Base-by-base conservation (phyloP, 2,329 filamentous ascomycete genomes). In the Pseudogymnoascus sp. region DNA sequence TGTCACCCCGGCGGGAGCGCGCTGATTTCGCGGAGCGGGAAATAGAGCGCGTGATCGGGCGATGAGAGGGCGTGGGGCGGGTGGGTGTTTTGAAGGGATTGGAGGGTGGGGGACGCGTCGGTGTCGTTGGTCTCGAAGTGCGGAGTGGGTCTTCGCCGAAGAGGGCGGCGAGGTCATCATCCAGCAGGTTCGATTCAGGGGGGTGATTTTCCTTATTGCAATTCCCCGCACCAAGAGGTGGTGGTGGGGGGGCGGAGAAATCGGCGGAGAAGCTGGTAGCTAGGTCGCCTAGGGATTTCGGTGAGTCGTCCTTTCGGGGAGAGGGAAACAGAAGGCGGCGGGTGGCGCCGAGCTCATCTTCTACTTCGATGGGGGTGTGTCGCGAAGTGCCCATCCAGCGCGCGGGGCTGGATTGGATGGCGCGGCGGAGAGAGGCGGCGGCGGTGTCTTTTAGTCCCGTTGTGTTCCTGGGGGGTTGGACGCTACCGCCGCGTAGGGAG, bases 311-410 rank as follows among this genome's bases (percentile, higher is more conserved):
- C 67, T 88, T 88, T 47, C 86, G 82, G 1, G 90, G 90, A 0
- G 89, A 92, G 0, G 90, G 88, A 70, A 95, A 95, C 0, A 95
- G 79, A 2, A 93, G 75, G 64, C 91, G 82, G 65, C 88, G 82
- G 0, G 88, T 92, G 61, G 73, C 76, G 35, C 83, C 84, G 17
- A 80, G 74, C 11, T 76, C 74, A n/a, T 77, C 74, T 60, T 82
- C 78, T 5, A 83, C 67, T 28, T 80, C 76, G 35, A 87, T 83
- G 15, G 85, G 84, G 68, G 81, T 86, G 60, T 82, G 76, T 15
- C 78, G 80, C 4, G 47, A 6, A 31, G 82, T 84, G 53, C 84
- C 85, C 33, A 73, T 72, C 64, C 74, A 77, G 57, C 72, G 71
- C 71, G 74, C 69, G 68, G 76, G 72, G 71, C 75, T 74, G 67